These are phyloP conservation scores for Colletotrichum tamarilloi DNA, from an alignment of 2,329 filamentous ascomycete genomes.

Conservation along the genomic window DNA sequence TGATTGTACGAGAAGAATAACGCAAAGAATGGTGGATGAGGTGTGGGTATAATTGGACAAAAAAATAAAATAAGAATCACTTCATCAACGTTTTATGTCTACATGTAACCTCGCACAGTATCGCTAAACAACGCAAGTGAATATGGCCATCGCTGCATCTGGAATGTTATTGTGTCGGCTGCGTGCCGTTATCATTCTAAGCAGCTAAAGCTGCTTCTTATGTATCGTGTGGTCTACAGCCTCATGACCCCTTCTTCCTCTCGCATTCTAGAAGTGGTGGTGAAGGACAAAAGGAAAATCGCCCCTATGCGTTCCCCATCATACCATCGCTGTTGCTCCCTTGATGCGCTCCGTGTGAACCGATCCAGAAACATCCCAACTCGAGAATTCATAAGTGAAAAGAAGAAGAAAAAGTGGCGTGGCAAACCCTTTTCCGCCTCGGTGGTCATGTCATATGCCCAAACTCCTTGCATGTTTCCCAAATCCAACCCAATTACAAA, in stretches of 20 bases:
- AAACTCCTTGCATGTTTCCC: slow-evolving; percentile 26
- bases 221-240: slow-evolving; percentile 23
- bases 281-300: not conserved
- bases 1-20: slow-evolving; percentile 21
- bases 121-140: too few relatives aligned
- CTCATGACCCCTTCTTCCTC: slow-evolving; percentile 2
- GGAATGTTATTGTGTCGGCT: slow-evolving; percentile 5
- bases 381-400: not conserved
- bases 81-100: not conserved
- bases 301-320: not conserved
- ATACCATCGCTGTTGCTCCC: not conserved
- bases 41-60: slow-evolving; percentile 2
- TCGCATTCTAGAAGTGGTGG: slow-evolving; percentile 16
- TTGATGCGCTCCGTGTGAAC: not conserved
- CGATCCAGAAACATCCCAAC: not conserved
- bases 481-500: slow-evolving; percentile 9
- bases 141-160: not conserved
- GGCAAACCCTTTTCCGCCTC: slow-evolving; percentile 7
- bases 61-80: not conserved
- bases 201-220: slow-evolving; percentile 24
- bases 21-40: not conserved
- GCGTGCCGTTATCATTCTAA: slow-evolving; percentile 31
- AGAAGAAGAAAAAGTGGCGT: not conserved
- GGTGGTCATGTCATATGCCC: slow-evolving; percentile 5
- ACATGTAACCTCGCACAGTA: not conserved